These are phyloP conservation scores for Rhodotorula sp. DNA, from an alignment of 1,284 basidiomycete species.

Conservation along the genomic window DNA sequence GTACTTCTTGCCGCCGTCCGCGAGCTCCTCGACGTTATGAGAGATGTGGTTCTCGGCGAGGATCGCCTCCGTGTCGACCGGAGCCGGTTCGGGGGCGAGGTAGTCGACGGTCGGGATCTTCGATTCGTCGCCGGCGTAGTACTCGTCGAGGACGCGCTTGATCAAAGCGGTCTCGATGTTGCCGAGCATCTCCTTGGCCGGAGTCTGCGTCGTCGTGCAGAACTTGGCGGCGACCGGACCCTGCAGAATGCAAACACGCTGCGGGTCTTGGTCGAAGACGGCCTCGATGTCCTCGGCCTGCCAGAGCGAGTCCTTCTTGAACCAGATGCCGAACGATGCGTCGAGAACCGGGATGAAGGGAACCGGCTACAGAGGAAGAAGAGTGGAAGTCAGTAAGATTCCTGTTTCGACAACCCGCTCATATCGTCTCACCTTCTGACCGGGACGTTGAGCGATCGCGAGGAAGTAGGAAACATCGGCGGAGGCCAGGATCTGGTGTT, in stretches of 20 bases:
- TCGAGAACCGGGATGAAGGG: constrained; percentile 99
- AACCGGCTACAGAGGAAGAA: constrained; percentile 58
- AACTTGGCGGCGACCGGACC: constrained; percentile 92
- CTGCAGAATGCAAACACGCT: constrained; percentile 95
- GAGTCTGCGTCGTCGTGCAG: constrained; percentile 80
- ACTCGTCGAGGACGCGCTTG: constrained; percentile 73
- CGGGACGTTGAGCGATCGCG: constrained; percentile 86
- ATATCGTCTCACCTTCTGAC: constrained; percentile 65
- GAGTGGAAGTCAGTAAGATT: neutral
- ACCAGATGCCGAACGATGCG: constrained; percentile 91
- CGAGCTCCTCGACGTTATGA: constrained; percentile 44
- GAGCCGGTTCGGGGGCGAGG: constrained; percentile 56
- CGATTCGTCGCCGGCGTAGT: constrained; percentile 74
- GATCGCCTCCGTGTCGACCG: constrained; percentile 25
- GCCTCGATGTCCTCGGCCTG: constrained; percentile 97
- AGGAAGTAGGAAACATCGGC: constrained; percentile 97
- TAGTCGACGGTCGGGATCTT: constrained; percentile 83
- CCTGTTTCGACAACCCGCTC: too few relatives aligned
- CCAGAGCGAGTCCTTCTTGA: constrained; percentile 81
- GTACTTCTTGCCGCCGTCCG: constrained; percentile 40
- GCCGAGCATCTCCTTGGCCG: constrained; percentile 86
- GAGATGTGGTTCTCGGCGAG: constrained; percentile 25
- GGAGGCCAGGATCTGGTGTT: constrained; percentile 81
- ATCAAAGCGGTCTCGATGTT: constrained; percentile 78
- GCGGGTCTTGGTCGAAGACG: constrained; percentile 95